Evolutionary conservation across 2,329 filamentous ascomycete genomes (phyloP), one percentile per base, ranked within the genome.

Genomic region (Fusarium chuoi): DNA sequence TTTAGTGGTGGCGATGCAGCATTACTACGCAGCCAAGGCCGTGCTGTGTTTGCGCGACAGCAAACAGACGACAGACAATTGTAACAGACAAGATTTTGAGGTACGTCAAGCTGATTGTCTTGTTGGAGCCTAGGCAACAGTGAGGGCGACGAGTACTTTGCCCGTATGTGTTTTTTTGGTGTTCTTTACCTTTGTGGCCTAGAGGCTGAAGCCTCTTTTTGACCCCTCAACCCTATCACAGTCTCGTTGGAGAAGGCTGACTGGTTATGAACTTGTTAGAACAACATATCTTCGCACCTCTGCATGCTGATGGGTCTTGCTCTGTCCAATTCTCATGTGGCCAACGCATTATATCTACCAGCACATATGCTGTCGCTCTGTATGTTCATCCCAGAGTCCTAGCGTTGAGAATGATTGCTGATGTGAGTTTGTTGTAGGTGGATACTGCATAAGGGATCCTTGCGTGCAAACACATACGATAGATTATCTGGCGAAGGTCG

Each of bases 301-400:
- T 59, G 51, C n/a, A 59, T 22, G 7, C 38, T 67, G 0, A 67
- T 67, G 49, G 62, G 64, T 11, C 38, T 67, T 3, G 62, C 64
- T 0, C 6, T 66, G 2, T 66, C 64, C 0, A 66, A 67, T 7
- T 24, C 49, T 3, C 63, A 66, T 10, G 42, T 51, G 0, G 20
- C 28, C 2, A 67, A 67, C 38, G 64, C 64, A 6, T 67, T 59
- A 10, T 66, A 66, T 11, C 9, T 67, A 1, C 64, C 64, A 1
- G 62, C 64, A 39, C 62, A 67, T 3, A 67, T 67, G 51, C 20
- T 67, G 9, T 67, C 62, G 3, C 24, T 67, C 2, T 66, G 64
- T 67, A 44, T 12, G 30, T 30, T 30, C 30, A 30, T 30, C 30
- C 30, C 9, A 10, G 30, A 30, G 30, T 30, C 11, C 30, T 30